Evolutionary conservation across 2,329 filamentous ascomycete species (phyloP).

Genomic region (Chalaropsis ovoidea): DNA sequence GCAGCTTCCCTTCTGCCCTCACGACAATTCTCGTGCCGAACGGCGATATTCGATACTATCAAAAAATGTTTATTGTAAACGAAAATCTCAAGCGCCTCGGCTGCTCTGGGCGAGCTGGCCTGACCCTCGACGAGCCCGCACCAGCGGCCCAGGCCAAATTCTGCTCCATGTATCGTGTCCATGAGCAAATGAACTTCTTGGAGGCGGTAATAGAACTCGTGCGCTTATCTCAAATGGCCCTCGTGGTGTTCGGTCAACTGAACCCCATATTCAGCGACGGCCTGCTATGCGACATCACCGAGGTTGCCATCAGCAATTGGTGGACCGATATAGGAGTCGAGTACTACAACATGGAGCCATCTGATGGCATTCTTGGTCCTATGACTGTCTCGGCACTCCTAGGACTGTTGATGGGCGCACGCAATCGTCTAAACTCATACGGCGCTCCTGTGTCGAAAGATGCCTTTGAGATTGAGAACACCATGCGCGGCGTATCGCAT

Average conservation of each 20-base stretch:
- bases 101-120: constrained; percentile 78
- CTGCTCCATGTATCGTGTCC: constrained; percentile 77
- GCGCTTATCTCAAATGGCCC: constrained; percentile 78
- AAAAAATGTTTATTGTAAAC: constrained; percentile 82
- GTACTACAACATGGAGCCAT: constrained; percentile 83
- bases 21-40: constrained; percentile 86
- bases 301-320: constrained; percentile 84
- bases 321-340: constrained; percentile 90
- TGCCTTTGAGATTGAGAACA: constrained; percentile 72
- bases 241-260: constrained; percentile 79
- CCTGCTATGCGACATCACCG: constrained; percentile 83
- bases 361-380: constrained; percentile 83
- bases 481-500: constrained; percentile 72
- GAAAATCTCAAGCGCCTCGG: constrained; percentile 86
- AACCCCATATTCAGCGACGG: constrained; percentile 87
- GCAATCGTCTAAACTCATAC: constrained; percentile 77
- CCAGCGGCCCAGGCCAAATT: constrained; percentile 84
- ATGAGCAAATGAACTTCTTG: constrained; percentile 67
- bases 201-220: constrained; percentile 78
- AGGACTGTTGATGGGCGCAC: constrained; percentile 77
- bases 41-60: constrained; percentile 70
- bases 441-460: constrained; percentile 82
- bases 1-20: constrained; percentile 79
- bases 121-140: constrained; percentile 69
- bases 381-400: constrained; percentile 82